Evolutionary conservation across 2,329 filamentous ascomycete species (phyloP).

Genomic region (Ophiosphaerella herpotricha): DNA sequence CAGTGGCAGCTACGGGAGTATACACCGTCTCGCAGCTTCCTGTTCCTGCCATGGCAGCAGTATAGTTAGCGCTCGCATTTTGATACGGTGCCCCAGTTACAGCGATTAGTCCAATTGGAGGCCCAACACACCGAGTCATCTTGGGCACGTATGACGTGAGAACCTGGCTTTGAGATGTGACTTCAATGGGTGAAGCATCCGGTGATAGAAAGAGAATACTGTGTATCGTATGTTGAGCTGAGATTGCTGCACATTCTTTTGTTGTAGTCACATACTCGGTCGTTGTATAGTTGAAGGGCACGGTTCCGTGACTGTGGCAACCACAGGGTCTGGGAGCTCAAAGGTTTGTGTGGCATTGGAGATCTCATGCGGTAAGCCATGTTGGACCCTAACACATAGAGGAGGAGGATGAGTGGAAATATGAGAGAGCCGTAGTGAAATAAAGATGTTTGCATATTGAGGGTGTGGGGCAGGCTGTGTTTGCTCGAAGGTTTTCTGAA

Average conservation of each 20-base stretch:
- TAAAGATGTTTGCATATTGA: background rate
- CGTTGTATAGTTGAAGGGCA: constrained; percentile 16
- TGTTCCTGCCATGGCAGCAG: constrained; percentile 20
- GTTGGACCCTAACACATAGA: constrained; percentile 7
- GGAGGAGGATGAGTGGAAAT: background rate
- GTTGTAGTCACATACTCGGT: constrained; percentile 10
- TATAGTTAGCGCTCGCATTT: constrained; percentile 43
- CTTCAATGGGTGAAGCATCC: constrained; percentile 46
- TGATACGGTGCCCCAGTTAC: constrained; percentile 42
- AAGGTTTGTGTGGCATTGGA: constrained; percentile 16
- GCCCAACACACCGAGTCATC: constrained; percentile 50
- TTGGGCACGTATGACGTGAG: constrained; percentile 50
- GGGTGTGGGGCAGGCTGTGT: too few relatives aligned
- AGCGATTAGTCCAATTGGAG: constrained; percentile 42
- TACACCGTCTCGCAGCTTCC: constrained; percentile 49
- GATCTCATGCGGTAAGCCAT: constrained; percentile 20
- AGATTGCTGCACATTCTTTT: constrained; percentile 14
- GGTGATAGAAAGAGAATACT: constrained; percentile 50
- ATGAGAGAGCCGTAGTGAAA: background rate
- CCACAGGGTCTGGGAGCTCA: background rate
- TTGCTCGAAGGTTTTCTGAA: background rate
- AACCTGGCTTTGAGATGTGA: constrained; percentile 51
- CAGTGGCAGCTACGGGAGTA: constrained; percentile 46
- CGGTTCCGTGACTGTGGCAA: constrained; percentile 2
- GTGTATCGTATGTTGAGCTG: constrained; percentile 26